These are phyloP conservation scores for Cynanchum wilfordii DNA, from an alignment of 257 asterid genomes.

Conservation along the genomic window DNA sequence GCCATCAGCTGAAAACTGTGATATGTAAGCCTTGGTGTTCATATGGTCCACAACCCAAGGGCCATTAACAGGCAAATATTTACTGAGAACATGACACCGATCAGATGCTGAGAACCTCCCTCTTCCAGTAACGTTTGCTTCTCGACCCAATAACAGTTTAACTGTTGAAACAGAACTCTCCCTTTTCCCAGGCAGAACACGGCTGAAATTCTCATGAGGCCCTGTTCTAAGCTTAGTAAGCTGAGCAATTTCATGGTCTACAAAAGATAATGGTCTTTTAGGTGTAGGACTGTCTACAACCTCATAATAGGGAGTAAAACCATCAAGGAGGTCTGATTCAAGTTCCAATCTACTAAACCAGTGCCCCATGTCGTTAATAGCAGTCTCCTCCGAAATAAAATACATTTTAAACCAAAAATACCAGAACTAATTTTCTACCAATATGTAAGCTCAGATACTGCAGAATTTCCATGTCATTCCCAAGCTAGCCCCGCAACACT, in stretches of 20 bases:
- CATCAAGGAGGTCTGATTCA: conserved; percentile 43
- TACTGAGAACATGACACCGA: conserved; percentile 63
- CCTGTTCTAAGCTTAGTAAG: conserved; percentile 64
- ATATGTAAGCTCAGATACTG: background rate
- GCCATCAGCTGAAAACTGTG: conserved; percentile 83
- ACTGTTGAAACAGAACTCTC: conserved; percentile 47
- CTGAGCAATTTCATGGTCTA: conserved; percentile 65
- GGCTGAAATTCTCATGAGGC: conserved; percentile 48
- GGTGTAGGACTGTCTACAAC: conserved; percentile 20
- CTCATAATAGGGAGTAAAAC: conserved; percentile 37
- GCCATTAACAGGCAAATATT: conserved; percentile 62
- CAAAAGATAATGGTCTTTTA: conserved; percentile 14
- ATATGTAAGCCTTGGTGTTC: conserved; percentile 74
- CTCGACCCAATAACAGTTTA: conserved; percentile 79
- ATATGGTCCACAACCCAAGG: conserved; percentile 76
- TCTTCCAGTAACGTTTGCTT: conserved; percentile 56
- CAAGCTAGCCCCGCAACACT: conserved; percentile 6
- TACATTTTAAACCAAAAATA: conserved; percentile 28
- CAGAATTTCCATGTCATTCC: conserved; percentile 3
- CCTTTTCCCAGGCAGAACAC: conserved; percentile 39
- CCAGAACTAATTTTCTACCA: background rate
- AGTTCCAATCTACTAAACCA: conserved; percentile 60
- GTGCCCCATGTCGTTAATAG: conserved; percentile 50
- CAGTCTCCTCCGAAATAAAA: conserved; percentile 21
- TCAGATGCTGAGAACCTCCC: conserved; percentile 72